These are phyloP conservation scores for Brassica cretica DNA, from an alignment of 345 rosid species.

Conservation along the genomic window DNA sequence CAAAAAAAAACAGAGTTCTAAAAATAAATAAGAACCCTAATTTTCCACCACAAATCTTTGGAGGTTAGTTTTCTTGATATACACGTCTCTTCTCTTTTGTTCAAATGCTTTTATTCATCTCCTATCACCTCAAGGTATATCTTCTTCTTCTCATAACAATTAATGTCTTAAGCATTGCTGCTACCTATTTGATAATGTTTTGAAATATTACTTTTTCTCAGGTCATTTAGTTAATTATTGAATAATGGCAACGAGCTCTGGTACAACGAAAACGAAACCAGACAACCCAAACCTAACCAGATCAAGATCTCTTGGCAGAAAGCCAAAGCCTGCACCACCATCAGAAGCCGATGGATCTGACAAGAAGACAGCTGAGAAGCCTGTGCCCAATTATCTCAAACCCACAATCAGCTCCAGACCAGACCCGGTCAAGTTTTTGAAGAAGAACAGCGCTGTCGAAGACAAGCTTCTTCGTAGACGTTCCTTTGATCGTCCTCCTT, in stretches of 20 bases:
- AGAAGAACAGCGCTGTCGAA: slow-evolving; percentile 41
- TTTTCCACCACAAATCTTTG: slow-evolving; percentile 31
- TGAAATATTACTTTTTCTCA: background rate
- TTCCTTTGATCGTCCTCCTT: slow-evolving; percentile 68
- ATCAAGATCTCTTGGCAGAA: slow-evolving; percentile 36
- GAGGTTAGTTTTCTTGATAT: slow-evolving; percentile 38
- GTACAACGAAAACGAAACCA: slow-evolving; percentile 23
- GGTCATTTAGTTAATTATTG: slow-evolving; percentile 20
- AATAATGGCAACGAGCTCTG: slow-evolving; percentile 46
- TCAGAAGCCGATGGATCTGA: slow-evolving; percentile 34
- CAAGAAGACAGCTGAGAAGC: slow-evolving; percentile 29
- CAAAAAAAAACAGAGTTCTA: slow-evolving; percentile 27
- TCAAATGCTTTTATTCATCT: slow-evolving; percentile 26
- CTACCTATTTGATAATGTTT: background rate
- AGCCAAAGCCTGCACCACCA: slow-evolving; percentile 19
- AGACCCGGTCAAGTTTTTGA: slow-evolving; percentile 41
- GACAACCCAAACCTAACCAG: slow-evolving; percentile 45
- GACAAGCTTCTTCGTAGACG: slow-evolving; percentile 59
- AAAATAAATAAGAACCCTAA: slow-evolving; percentile 35
- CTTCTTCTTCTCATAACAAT: background rate
- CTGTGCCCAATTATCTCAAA: slow-evolving; percentile 57
- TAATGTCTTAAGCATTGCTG: background rate
- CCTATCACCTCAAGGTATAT: slow-evolving; percentile 32
- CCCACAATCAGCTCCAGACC: slow-evolving; percentile 58
- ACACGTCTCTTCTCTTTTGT: slow-evolving; percentile 34